These are phyloP conservation scores for Puccinia sorghi DNA, from an alignment of 1,284 basidiomycete species.

Conservation along the genomic window DNA sequence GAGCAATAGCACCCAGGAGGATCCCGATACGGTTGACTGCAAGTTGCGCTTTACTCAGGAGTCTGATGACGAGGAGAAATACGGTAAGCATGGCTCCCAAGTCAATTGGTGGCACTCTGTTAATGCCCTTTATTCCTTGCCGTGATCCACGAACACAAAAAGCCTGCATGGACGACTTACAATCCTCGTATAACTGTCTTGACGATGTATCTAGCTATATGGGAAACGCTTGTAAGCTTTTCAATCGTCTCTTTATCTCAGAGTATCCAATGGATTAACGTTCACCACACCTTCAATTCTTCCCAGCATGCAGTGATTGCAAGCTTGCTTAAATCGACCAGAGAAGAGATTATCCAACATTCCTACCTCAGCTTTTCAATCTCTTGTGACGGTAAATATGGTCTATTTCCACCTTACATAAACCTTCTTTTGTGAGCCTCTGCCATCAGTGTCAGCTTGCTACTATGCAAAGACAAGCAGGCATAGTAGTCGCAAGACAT, in stretches of 20 bases:
- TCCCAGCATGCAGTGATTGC: background rate
- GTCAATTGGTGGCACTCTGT: too few relatives aligned
- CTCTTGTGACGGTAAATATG: too few relatives aligned
- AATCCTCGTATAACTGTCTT: background rate
- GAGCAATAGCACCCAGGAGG: background rate
- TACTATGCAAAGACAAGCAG: too few relatives aligned
- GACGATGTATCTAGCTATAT: background rate
- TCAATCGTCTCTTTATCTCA: background rate
- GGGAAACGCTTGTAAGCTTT: background rate
- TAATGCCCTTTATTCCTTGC: too few relatives aligned
- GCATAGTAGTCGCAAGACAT: too few relatives aligned
- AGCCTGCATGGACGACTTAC: slow-evolving; percentile 1
- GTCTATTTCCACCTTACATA: too few relatives aligned
- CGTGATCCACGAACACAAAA: background rate
- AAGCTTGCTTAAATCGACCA: background rate
- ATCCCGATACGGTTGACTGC: slow-evolving; percentile 22
- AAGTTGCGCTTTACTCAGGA: background rate
- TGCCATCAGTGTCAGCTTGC: too few relatives aligned
- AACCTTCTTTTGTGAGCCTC: too few relatives aligned
- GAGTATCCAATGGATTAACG: background rate
- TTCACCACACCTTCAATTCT: background rate
- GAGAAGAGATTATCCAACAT: too few relatives aligned
- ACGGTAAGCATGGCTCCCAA: background rate
- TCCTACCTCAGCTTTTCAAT: too few relatives aligned
- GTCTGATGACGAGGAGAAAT: background rate